A percentile compares a stretch with the other conserved stretches of the same genome.
phyloP scores from a whole-genome alignment of 2,329 filamentous ascomycete genomes.

The Tolypocladium sp. region DNA sequence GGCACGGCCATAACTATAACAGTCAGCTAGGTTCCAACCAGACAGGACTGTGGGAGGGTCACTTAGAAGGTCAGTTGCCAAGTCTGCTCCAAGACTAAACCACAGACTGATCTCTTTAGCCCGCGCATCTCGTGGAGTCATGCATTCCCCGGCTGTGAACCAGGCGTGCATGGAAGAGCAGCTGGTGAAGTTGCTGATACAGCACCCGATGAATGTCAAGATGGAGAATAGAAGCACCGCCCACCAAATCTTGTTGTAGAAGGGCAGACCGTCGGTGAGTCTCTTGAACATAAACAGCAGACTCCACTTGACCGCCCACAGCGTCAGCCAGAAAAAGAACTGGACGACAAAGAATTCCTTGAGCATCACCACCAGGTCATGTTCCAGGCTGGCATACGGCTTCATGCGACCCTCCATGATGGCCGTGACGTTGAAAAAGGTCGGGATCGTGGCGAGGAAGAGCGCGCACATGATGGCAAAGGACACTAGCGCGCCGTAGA shows the following conservation, averaged over 20 bases:
- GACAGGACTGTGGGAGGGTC: neutral
- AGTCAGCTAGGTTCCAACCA: neutral
- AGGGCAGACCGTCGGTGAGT: constrained; percentile 7
- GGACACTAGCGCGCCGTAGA: constrained; percentile 6
- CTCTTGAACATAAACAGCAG: constrained; percentile 10
- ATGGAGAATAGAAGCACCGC: constrained; percentile 8
- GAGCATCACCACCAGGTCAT: constrained; percentile 8
- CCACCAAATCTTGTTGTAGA: constrained; percentile 10
- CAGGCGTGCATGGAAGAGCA: constrained; percentile 11
- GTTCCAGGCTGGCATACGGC: constrained; percentile 2
- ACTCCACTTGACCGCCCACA: constrained; percentile 13
- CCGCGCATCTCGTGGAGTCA: constrained; percentile 5
- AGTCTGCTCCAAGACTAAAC: constrained; percentile 10
- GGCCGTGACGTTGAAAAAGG: constrained; percentile 7
- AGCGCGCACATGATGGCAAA: constrained; percentile 9
- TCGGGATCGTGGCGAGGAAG: constrained; percentile 8
- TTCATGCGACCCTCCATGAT: constrained; percentile 1
- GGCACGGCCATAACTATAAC: constrained; percentile 8
- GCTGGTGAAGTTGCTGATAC: constrained; percentile 11
- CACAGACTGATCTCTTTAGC: constrained; percentile 11
- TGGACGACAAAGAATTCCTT: constrained; percentile 10
- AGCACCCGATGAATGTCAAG: constrained; percentile 9
- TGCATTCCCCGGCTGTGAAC: constrained; percentile 9
- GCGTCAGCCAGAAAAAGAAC: constrained; percentile 12
- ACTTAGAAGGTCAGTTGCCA: constrained; percentile 11